A percentile compares a stretch with the other conserved stretches of the same genome.
Evolutionary conservation across 2,329 filamentous ascomycete genomes (phyloP).

Genomic region (Trichocomaceae sp.): DNA sequence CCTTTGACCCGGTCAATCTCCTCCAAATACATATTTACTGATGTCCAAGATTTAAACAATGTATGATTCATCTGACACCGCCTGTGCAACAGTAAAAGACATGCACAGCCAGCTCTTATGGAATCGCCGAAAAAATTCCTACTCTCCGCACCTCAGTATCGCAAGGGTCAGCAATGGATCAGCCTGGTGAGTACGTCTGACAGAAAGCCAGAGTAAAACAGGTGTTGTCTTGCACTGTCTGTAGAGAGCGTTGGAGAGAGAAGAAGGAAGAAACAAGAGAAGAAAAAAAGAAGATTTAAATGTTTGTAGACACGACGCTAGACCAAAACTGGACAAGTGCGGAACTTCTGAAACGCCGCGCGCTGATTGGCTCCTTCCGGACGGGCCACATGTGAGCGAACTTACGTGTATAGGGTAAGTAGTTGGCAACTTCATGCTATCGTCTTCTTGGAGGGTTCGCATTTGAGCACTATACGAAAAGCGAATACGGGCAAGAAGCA

Average conservation of each 20-base stretch:
- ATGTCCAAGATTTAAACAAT: constrained; percentile 27
- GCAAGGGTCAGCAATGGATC: constrained; percentile 58
- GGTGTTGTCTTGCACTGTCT: constrained; percentile 80
- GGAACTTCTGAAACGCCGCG: not conserved
- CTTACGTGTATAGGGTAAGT: too few relatives aligned
- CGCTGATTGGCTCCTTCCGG: constrained; percentile 9
- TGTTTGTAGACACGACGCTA: constrained; percentile 22
- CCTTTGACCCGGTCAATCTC: constrained; percentile 4
- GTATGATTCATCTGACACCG: constrained; percentile 80
- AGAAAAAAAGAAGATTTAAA: constrained; percentile 18
- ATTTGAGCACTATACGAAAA: not conserved
- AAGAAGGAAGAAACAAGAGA: constrained; percentile 30
- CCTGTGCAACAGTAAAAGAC: constrained; percentile 58
- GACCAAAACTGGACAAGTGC: constrained; percentile 16
- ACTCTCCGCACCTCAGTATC: constrained; percentile 56
- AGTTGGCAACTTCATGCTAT: not conserved
- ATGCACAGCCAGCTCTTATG: constrained; percentile 69
- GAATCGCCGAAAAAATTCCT: constrained; percentile 45
- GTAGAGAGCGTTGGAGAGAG: constrained; percentile 57
- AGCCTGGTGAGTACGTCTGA: constrained; percentile 46
- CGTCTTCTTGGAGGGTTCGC: not conserved
- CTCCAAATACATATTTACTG: constrained; percentile 15
- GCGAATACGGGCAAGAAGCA: not conserved
- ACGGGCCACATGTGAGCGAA: constrained; percentile 11
- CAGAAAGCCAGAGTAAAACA: constrained; percentile 62